Evolutionary conservation across 2,329 filamentous ascomycete genomes (phyloP), one percentile per base, ranked within the genome.

Genomic region (Dothiorella sarmentorum): DNA sequence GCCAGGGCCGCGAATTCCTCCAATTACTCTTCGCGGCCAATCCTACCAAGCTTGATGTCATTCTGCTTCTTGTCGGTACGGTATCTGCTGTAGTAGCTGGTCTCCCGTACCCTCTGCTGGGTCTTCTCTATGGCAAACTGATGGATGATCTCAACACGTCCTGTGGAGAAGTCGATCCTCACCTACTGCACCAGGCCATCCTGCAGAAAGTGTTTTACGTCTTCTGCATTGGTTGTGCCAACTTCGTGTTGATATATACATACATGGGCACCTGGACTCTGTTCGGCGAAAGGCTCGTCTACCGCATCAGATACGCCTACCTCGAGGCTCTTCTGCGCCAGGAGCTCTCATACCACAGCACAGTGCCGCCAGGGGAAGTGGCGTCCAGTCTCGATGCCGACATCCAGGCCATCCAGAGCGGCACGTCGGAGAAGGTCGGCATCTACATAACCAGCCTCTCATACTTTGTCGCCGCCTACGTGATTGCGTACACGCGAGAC

Each of bases 401-500:
- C 42, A n/a, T 58, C 22, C 42, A 58, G 31, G 49, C 43, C 15
- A 58, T 58, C 55, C 55, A 58, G 17, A 43, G 29, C 7, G 55
- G 55, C 7, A 35, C 49, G n/a, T 58, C 55, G 10, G 55, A 58
- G 43, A 58, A 58, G 31, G 55, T 58, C n/a, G 55, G 55, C n/a
- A 58, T 58, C 43, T 45, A 47, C 9, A 18, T 58, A 17, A 31
- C 55, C 17, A 47, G 42, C 9, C n/a, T 58, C 20, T 58, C 55
- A 3, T 47, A 45, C 43, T 58, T 58, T 10, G n/a, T 58, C 31
- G 43, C 55, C 7, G 55, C 55, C 4, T 47, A 47, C 10, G 43
- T 17, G 7, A 43, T 58, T 11, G 55, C 55, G n/a, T 58, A 49
- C 11, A 40, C 49, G 22, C 37, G 29, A 31, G 55, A 58, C 22